A percentile compares a stretch with the other conserved stretches of the same genome.
Conservation (phyloP, 345 rosid genomes). For the Brassica juncea region DNA sequence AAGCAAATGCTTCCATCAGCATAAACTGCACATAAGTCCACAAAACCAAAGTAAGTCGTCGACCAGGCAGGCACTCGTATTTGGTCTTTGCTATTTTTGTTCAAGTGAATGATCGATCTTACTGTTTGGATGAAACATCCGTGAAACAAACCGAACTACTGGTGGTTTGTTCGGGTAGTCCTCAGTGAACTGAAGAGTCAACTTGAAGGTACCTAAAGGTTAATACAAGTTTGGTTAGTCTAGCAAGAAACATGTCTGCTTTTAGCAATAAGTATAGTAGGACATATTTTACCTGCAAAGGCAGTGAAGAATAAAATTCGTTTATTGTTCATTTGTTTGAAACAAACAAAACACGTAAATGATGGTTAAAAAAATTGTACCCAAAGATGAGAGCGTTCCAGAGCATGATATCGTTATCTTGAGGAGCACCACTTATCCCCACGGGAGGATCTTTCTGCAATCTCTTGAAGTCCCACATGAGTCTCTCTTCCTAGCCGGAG, state of each 20-base stretch:
- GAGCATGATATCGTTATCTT: conserved; percentile 57
- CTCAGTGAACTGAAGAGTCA: conserved; percentile 69
- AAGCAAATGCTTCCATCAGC: conserved; percentile 84
- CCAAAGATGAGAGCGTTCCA: conserved; percentile 67
- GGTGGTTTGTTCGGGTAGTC: conserved; percentile 81
- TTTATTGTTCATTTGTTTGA: not conserved
- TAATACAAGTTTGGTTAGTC: not conserved
- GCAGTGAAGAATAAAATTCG: conserved; percentile 16
- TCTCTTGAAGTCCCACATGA: conserved; percentile 68
- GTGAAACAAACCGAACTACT: conserved; percentile 66
- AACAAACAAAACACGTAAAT: not conserved
- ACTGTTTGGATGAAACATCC: conserved; percentile 84
- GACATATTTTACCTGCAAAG: conserved; percentile 58
- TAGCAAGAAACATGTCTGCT: not conserved
- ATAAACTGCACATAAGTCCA: conserved; percentile 50
- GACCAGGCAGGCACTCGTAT: not conserved
- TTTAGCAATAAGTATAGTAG: not conserved
- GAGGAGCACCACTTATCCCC: conserved; percentile 60
- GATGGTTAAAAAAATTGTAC: conserved; percentile 11
- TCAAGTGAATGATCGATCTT: conserved; percentile 32
- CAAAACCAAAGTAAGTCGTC: not conserved
- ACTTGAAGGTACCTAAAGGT: conserved; percentile 60
- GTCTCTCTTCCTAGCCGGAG: conserved; percentile 56
- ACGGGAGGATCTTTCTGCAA: conserved; percentile 65
- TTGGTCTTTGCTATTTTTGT: not conserved